phyloP scores from a whole-genome alignment of 805 yeast species.

The Hanseniaspora meyeri region DNA sequence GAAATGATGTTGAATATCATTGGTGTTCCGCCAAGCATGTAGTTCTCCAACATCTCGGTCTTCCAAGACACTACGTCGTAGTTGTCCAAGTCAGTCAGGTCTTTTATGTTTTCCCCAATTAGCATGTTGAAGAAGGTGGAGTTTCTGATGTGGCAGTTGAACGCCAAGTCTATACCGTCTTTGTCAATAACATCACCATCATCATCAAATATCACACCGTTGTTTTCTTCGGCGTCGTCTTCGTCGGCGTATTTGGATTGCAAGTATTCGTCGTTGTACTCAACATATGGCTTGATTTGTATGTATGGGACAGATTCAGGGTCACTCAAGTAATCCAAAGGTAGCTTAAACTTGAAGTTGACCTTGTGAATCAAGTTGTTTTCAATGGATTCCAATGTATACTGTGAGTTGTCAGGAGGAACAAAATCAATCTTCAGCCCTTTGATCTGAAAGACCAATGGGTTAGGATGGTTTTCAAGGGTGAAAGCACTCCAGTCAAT shows the following conservation, averaged over 20 bases:
- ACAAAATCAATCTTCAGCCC: conserved; percentile 8
- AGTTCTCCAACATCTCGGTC: conserved; percentile 27
- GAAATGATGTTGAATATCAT: conserved; percentile 71
- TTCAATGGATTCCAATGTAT: conserved; percentile 11
- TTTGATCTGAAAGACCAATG: conserved; percentile 8
- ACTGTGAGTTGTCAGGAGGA: conserved; percentile 12
- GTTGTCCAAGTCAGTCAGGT: conserved; percentile 5
- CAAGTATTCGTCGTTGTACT: conserved; percentile 7
- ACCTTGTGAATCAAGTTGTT: conserved; percentile 5
- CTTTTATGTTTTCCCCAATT: conserved; percentile 1
- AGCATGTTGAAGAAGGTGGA: conserved; percentile 1
- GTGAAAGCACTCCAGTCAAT: conserved; percentile 2
- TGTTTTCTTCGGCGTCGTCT: neutral
- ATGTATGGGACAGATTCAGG: conserved; percentile 6
- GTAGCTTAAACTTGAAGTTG: conserved; percentile 2
- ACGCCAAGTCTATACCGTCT: conserved; percentile 9
- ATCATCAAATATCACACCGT: conserved; percentile 9
- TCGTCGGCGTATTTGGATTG: conserved; percentile 6
- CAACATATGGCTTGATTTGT: neutral
- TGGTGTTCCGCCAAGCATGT: conserved; percentile 81
- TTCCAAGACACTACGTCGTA: conserved; percentile 2
- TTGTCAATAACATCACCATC: conserved; percentile 13
- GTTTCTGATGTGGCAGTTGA: conserved; percentile 9
- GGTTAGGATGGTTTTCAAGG: conserved; percentile 12
- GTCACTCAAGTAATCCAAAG: conserved; percentile 3